Evolutionary conservation across 2,329 filamentous ascomycete genomes (phyloP), one percentile per base, ranked within the genome.

Genomic region (Herpotrichia juniperi): DNA sequence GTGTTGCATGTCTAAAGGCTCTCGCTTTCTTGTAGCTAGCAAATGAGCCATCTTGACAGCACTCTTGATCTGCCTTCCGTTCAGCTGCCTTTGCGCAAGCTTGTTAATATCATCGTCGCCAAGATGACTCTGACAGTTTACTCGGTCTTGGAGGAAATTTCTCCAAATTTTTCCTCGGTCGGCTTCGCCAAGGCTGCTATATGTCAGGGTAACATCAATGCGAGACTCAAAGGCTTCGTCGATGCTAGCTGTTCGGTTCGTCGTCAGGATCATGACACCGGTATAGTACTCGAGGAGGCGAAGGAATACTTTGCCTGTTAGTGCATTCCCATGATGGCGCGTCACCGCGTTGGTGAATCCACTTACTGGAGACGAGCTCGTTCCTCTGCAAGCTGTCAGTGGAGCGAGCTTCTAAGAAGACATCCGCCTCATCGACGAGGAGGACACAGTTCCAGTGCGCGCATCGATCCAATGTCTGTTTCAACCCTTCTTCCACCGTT

Each of bases 161-260:
- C n/a, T n/a, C n/a, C n/a, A n/a, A n/a, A n/a, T n/a, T n/a, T n/a
- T n/a, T n/a, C n/a, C n/a, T n/a, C n/a, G n/a, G n/a, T n/a, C n/a
- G 1, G 63, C 54, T 4, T 47, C 46, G 31, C 68, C 69, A 4
- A 79, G 70, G 11, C 76, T 71, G 2, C 71, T 61, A 54, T 79
- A 80, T 4, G 71, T 71, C 51, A 71, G 71, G 8, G 58, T 61
- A 49, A 78, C 68, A 56, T 75, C 77, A 30, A 81, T 78, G 4
- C 78, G 72, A 28, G 74, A 77, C 50, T 79, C 71, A 43, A 81
- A 78, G 9, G 76, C 77, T 4, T 64, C 57, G 47, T 79, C 78
- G 45, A 79, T 73, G 9, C 67, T 72, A 6, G 68, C 53, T n/a
- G 57, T 56, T 4, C 66, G 61, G 42, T 74, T 74, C 10, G 67